Conservation (phyloP, 805 yeast genomes). For the Kodamaea laetipori region DNA sequence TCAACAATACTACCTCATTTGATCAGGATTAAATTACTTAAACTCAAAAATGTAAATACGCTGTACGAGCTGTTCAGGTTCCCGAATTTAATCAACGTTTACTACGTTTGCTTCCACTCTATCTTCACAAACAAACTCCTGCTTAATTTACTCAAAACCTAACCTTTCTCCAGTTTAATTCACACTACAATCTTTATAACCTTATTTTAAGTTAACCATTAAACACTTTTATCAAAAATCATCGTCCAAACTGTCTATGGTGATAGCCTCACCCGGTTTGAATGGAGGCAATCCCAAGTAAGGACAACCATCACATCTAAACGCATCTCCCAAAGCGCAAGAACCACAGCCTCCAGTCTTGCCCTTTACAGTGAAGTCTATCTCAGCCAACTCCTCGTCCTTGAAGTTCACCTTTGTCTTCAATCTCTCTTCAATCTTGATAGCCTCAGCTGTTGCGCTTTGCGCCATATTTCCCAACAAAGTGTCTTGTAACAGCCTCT, state of each 20-base stretch:
- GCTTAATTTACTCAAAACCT: too few species aligned
- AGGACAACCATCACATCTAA: conserved; percentile 98
- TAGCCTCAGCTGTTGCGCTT: conserved; percentile 55
- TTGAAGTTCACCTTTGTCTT: conserved; percentile 50
- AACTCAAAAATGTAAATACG: too few species aligned
- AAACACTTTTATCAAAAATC: conserved; percentile 49
- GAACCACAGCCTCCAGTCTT: conserved; percentile 98
- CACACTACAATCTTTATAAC: too few species aligned
- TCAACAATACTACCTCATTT: too few species aligned
- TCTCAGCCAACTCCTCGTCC: conserved; percentile 77
- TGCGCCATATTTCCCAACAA: conserved; percentile 50
- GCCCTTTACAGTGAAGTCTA: conserved; percentile 95
- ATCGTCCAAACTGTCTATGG: conserved; percentile 73
- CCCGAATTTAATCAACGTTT: not conserved
- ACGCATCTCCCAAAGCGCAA: conserved; percentile 96
- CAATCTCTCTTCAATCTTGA: conserved; percentile 53
- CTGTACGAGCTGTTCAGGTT: too few species aligned
- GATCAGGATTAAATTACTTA: too few species aligned
- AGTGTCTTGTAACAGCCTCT: conserved; percentile 45
- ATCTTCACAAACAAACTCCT: too few species aligned
- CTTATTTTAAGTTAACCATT: not conserved
- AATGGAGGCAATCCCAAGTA: conserved; percentile 96
- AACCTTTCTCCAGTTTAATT: too few species aligned
- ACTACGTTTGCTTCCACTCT: not conserved
- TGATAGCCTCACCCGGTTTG: conserved; percentile 92